Conservation (phyloP, 1,139 yeast genomes). For the Sugiyamaella paludigena region DNA sequence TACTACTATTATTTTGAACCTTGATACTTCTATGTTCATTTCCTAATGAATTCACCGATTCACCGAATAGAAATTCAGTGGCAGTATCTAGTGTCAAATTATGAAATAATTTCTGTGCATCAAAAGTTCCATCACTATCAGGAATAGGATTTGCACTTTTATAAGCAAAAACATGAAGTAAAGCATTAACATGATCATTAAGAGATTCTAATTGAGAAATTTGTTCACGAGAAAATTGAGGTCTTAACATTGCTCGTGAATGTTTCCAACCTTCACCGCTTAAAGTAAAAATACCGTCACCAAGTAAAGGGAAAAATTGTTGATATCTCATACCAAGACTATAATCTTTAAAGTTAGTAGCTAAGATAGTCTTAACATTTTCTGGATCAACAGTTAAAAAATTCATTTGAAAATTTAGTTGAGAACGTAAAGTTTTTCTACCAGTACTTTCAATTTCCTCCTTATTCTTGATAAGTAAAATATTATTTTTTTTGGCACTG, state of each 20-base stretch:
- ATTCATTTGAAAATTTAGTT: constrained; percentile 17
- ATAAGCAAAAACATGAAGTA: constrained; percentile 16
- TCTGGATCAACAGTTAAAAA: constrained; percentile 50
- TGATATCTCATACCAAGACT: constrained; percentile 50
- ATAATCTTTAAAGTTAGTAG: constrained; percentile 49
- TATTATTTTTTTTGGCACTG: constrained; percentile 10
- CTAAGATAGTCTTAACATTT: constrained; percentile 37
- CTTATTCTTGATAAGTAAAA: constrained; percentile 10
- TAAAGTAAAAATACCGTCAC: constrained; percentile 58
- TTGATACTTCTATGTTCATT: constrained; percentile 28
- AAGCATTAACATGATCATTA: constrained; percentile 33
- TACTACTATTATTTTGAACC: neutral
- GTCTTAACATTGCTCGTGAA: constrained; percentile 56
- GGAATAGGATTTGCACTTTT: constrained; percentile 9
- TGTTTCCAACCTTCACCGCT: constrained; percentile 59
- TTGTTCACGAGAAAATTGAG: constrained; percentile 58
- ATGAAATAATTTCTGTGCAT: constrained; percentile 51
- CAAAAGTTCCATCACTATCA: constrained; percentile 33
- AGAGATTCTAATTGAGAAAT: constrained; percentile 49
- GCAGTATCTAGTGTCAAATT: constrained; percentile 56
- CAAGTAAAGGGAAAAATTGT: constrained; percentile 46
- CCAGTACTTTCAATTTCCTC: constrained; percentile 2
- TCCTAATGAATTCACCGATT: constrained; percentile 46
- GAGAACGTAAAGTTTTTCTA: constrained; percentile 19
- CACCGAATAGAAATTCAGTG: constrained; percentile 59